Base-by-base conservation (phyloP, 148 eudicot species). In the Limonium bicolor region DNA sequence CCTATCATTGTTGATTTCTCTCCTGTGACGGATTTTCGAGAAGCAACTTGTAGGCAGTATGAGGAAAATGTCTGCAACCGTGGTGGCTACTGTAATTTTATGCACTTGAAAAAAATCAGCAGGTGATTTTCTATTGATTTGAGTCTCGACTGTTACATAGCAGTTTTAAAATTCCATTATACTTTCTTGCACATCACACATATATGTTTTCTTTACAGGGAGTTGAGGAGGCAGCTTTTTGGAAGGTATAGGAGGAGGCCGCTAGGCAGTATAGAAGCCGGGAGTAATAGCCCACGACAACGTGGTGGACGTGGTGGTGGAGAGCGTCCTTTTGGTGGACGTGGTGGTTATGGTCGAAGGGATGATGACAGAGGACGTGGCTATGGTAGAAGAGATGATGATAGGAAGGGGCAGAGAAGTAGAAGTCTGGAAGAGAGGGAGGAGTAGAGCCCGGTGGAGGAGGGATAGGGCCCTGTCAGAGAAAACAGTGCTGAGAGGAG, bases 401-500 rank as follows among this genome's bases (percentile, higher is more conserved):
- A 76, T 36, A 72, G 77, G 42, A 73, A 95, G 68, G 75, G 82
- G 57, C 81, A 77, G 24, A 71, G 99, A 59, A 90, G 99, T 62
- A 71, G 93, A 49, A 90, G 97, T 46, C 97, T 23, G 83, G 86
- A 25, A 69, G 29, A 80, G 95, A 46, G 93, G 97, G 29, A 63
- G 86, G 39, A 83, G 90, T 63, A 78, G 96, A 90, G 96, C 64
- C 96, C 95, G 20, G 68, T 60, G 7, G 35, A 72, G 67, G 60
- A 78, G 95, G 68, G 77, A 79, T 36, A 76, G 78, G 65, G 78
- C 12, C 83, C 94, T 5, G 82, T 48, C 35, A 73, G 99, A 63
- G 95, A 85, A 60, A 77, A 72, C 48, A 92, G 99, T 53, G 95
- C 71, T 50, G 99, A 92, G 74, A 78, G 99, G 58, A 85, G 99